A percentile compares a stretch with the other conserved stretches of the same genome.
These are phyloP conservation scores for Penicillium soppii DNA, from an alignment of 495 filamentous ascomycete genomes.

Conservation along the genomic window DNA sequence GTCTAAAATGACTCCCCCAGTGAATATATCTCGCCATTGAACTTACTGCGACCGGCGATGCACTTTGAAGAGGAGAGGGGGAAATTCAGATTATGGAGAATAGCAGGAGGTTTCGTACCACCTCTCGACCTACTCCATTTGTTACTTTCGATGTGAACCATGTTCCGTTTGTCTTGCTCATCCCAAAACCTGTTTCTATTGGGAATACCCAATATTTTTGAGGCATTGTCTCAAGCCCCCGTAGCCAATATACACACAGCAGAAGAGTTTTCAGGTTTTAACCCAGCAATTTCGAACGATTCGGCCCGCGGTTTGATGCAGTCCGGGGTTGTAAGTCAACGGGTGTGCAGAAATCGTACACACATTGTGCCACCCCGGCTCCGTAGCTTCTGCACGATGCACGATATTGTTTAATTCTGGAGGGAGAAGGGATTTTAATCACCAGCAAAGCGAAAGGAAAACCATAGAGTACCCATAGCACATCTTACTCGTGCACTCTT, in stretches of 20 bases:
- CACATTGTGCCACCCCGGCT: conserved; percentile 21
- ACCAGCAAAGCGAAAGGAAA: neutral
- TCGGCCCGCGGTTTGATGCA: conserved; percentile 7
- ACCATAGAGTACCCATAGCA: neutral
- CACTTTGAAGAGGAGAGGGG: too few species aligned
- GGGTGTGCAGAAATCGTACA: conserved; percentile 14
- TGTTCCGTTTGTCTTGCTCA: neutral
- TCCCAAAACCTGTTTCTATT: neutral
- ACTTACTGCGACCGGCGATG: too few species aligned
- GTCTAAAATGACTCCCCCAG: too few species aligned
- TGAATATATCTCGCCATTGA: too few species aligned
- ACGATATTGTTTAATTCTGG: neutral
- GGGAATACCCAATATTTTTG: neutral
- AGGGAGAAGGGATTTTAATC: neutral
- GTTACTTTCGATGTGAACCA: neutral
- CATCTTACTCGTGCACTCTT: neutral
- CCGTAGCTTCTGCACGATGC: conserved; percentile 11
- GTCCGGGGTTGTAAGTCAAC: conserved; percentile 21
- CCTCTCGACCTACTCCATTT: too few species aligned
- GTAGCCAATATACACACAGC: neutral
- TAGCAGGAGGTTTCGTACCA: too few species aligned
- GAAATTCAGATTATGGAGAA: too few species aligned
- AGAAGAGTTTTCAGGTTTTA: neutral
- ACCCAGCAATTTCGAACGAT: neutral
- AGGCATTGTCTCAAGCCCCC: neutral